Base-by-base conservation (phyloP, 1,284 basidiomycete species). In the Naganishia albida region DNA sequence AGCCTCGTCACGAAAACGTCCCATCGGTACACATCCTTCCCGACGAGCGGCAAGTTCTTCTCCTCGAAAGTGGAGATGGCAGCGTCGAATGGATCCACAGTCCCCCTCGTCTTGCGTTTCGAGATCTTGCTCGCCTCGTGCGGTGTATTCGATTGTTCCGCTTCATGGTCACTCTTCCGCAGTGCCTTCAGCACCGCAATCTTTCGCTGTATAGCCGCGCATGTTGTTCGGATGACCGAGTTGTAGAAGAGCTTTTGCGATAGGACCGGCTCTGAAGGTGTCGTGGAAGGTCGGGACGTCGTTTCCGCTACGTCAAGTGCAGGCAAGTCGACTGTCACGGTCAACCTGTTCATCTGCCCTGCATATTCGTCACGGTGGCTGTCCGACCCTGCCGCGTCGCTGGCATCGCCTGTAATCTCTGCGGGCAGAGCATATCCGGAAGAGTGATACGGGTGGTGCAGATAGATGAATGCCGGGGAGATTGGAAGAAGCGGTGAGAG, bases 391-490 rank as follows among this genome's bases (percentile, higher is more conserved):
- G 28, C 46, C 30, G 10, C 4, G 18, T 12, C 44, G 20, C 1
- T 16, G 12, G 3, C 30, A 10, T 18, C 20, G 15, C 25, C n/a
- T 26, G 13, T 26, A 15, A 50, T n/a, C 6, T 30, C 39, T 23
- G 46, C 46, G 2, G 56, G 64, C 26, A 65, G 53, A 7, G 64
- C 64, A 34, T 62, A 56, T 16, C 39, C 43, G 80, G 81, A 10
- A 79, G 80, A 25, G 83, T 84, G 70, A 80, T 81, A 48, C 6
- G 85, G 81, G 75, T 90, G 87, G 68, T 87, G 85, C 38, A 91
- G 74, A 75, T 86, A 88, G 67, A 90, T 82, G 74, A 90, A 90
- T 0, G 85, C 81, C 2, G 88, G 87, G 2, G 87, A 82, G 62
- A 77, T 79, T 2, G 80, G 75, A 82, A 80, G 12, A 87, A 75